Base-by-base conservation (phyloP, 1,284 basidiomycete genomes). In the Trichosporon sp. region DNA sequence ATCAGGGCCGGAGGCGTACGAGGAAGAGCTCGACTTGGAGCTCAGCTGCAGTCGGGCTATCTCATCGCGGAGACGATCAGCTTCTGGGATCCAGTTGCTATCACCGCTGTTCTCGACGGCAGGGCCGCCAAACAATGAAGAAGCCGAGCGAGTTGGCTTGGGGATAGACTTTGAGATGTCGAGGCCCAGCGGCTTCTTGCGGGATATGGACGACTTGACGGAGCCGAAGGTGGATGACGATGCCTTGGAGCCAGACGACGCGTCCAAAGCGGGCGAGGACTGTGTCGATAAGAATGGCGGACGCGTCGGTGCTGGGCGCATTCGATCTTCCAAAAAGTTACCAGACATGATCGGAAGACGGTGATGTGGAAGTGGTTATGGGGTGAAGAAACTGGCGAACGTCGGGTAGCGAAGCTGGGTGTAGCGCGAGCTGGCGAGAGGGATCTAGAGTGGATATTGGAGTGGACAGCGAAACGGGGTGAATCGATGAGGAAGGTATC, bases 1-100 rank as follows among this genome's bases (percentile, higher is more conserved):
- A 10, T 73, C 69, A 31, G 70, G 73, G 7, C 73, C 72, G 3
- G 74, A 75, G 35, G 70, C 69, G 54, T 70, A 73, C 56, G 74
- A 75, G n/a, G 75, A 76, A 5, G 76, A 76, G n/a, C 77, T 76
- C 2, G 80, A 92, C 85, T 78, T 91, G 88, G 74, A 93, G 83
- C 78, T 89, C 89, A 68, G 90, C 90, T 87, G 69, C 67, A 78
- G 76, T 81, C 84, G 72, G 7, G 75, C 79, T 69, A 80, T 81
- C 68, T 82, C 78, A 65, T 80, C 84, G 59, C 81, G 78, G 32
- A 85, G 81, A 0, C 85, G 84, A 12, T 87, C 85, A 66, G 81
- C 78, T 64, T 87, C 86, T 54, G 85, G 84, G 69, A 86, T 80
- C 84, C 67, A 76, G 67, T 63, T 63, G 7, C 31, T 35, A 31